These are phyloP conservation scores for Phytophthora sp. DNA, from an alignment of 352 stramenopile genomes.

Conservation along the genomic window DNA sequence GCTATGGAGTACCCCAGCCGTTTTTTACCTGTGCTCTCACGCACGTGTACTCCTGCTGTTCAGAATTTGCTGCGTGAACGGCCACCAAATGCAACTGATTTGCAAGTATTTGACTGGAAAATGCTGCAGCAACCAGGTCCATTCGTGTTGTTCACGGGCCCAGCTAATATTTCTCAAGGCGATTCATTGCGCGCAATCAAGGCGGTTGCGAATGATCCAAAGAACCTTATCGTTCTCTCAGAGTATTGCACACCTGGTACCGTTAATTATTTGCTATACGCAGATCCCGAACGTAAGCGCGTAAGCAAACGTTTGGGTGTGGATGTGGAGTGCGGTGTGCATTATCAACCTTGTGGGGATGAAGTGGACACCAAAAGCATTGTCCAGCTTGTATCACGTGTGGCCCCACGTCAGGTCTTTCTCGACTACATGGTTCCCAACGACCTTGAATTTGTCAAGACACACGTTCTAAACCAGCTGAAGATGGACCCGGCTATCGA, in stretches of 20 bases:
- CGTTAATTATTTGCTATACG: slow-evolving; percentile 85
- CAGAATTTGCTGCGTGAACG: slow-evolving; percentile 38
- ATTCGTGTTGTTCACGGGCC: slow-evolving; percentile 83
- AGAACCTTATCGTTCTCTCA: slow-evolving; percentile 87
- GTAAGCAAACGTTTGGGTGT: slow-evolving; percentile 77
- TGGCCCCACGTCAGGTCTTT: slow-evolving; percentile 66
- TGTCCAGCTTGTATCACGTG: slow-evolving; percentile 68
- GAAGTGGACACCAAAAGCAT: slow-evolving; percentile 88
- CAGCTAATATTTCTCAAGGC: slow-evolving; percentile 74
- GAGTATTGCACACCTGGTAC: slow-evolving; percentile 82
- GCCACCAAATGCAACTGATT: slow-evolving; percentile 15
- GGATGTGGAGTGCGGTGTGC: slow-evolving; percentile 73
- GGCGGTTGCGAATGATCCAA: slow-evolving; percentile 61
- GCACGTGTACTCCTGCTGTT: slow-evolving; percentile 64
- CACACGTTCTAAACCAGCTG: slow-evolving; percentile 58
- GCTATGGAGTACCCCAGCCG: slow-evolving; percentile 62
- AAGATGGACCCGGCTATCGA: slow-evolving; percentile 44
- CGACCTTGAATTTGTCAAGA: slow-evolving; percentile 73
- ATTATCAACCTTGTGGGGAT: slow-evolving; percentile 86
- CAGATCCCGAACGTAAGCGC: slow-evolving; percentile 72
- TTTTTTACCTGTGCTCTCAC: slow-evolving; percentile 64
- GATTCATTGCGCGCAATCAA: slow-evolving; percentile 77
- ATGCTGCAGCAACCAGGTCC: slow-evolving; percentile 60
- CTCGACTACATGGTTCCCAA: slow-evolving; percentile 66
- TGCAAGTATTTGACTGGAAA: slow-evolving; percentile 79